These are phyloP conservation scores for Lipomyces sp. DNA, from an alignment of 805 yeast species.

Conservation along the genomic window DNA sequence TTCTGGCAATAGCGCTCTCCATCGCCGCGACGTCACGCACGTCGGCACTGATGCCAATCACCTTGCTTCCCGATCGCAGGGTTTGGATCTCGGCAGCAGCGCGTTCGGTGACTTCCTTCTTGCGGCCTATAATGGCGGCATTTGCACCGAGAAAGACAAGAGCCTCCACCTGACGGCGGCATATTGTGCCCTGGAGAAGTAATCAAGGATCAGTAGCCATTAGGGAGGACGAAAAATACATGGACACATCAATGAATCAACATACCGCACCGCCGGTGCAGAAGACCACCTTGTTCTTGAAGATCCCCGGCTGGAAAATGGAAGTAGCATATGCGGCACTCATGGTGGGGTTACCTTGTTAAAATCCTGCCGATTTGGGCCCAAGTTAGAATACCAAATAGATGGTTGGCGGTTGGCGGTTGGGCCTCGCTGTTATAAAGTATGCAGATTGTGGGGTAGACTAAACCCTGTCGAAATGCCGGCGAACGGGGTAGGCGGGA, in stretches of 20 bases:
- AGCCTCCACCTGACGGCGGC: conserved; percentile 86
- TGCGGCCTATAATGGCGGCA: conserved; percentile 83
- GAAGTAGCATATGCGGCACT: conserved; percentile 2
- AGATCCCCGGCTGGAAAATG: conserved; percentile 54
- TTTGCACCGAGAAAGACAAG: conserved; percentile 81
- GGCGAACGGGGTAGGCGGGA: too few relatives aligned
- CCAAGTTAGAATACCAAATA: too few relatives aligned
- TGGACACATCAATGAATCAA: background rate
- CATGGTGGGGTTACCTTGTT: too few relatives aligned
- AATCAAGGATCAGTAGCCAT: too few relatives aligned
- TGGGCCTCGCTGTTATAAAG: too few relatives aligned
- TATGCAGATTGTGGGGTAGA: too few relatives aligned
- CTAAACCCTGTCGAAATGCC: too few relatives aligned
- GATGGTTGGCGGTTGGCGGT: too few relatives aligned
- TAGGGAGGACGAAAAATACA: background rate
- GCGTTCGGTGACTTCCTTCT: conserved; percentile 56
- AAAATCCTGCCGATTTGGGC: too few relatives aligned
- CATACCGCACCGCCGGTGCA: conserved; percentile 83
- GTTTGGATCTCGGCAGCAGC: conserved; percentile 64
- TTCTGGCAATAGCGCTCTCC: conserved; percentile 57
- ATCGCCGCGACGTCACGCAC: conserved; percentile 69
- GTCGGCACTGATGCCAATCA: conserved; percentile 70
- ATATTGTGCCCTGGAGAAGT: conserved; percentile 77
- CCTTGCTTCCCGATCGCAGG: conserved; percentile 59
- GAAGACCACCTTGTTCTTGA: conserved; percentile 80